Evolutionary conservation across 2,329 filamentous ascomycete species (phyloP), one percentile per base, ranked within the genome.

Genomic region (Alternaria hordeiaustralica): DNA sequence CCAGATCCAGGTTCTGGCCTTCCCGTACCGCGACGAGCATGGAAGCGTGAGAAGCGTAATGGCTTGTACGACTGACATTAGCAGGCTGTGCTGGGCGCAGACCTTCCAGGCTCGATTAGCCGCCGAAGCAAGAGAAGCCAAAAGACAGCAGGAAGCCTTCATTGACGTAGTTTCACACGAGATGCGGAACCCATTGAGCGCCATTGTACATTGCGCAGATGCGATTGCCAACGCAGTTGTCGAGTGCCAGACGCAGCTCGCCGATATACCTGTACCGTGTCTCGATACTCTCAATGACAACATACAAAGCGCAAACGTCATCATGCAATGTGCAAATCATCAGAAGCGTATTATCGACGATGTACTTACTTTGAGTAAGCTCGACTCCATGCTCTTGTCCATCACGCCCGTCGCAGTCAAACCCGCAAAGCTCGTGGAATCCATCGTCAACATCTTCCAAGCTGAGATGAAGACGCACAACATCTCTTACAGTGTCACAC

Each of bases 301-400:
- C 45, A 61, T 75, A 10, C 72, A 78, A 18, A 75, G 79, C 18
- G 79, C 79, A 7, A 77, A 82, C 44, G 83, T 81, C 30, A 83
- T 85, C 60, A 77, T 82, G 36, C 76, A 82, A 41, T 85, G 83
- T 65, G 81, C 81, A 6, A 78, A 81, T 25, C 83, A 85, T 60
- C 82, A 84, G 60, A 84, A 83, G 63, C 74, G 81, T 21, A 84
- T 85, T 41, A 82, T 84, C 10, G 83, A 84, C 64, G 83, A 85
- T 61, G 76, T 84, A 5, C 72, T 84, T 2, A 83, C 82, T 0
- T 67, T 84, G 21, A 82, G 79, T 43, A 84, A 84, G 58, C 77
- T 84, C 15, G 82, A 84, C 49, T 82, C 82, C 0, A 81, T 79
- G 64, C 74, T 84, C 6, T 69, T 84, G 3, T 75, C 79, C 4